These are phyloP conservation scores for Chenopodium suecicum DNA, from an alignment of 148 eudicot genomes.

Conservation along the genomic window DNA sequence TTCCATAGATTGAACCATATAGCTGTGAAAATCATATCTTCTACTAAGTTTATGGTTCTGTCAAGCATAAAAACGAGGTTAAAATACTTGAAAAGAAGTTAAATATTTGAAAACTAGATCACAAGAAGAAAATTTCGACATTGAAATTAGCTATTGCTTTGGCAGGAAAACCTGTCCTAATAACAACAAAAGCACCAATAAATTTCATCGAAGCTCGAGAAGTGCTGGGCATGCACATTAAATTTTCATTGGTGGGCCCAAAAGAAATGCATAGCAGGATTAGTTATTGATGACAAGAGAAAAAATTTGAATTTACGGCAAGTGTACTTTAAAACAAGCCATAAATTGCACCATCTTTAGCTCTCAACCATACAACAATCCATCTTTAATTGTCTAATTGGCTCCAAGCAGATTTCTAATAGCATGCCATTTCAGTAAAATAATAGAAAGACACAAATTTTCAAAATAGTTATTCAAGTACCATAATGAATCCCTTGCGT, in stretches of 20 bases:
- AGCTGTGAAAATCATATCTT: slow-evolving; percentile 99
- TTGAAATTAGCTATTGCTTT: background rate
- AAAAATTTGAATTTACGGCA: background rate
- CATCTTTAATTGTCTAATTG: background rate
- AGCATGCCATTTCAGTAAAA: background rate
- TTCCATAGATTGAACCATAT: slow-evolving; percentile 98
- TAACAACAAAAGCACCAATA: background rate
- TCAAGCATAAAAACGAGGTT: slow-evolving; percentile 38
- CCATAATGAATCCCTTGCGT: slow-evolving; percentile 94
- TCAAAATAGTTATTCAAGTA: slow-evolving; percentile 28
- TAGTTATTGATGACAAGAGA: too few species aligned
- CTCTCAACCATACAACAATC: background rate
- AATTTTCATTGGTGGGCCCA: too few species aligned
- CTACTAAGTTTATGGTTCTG: slow-evolving; percentile 94
- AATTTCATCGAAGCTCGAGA: background rate
- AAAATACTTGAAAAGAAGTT: background rate
- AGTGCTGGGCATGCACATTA: too few species aligned
- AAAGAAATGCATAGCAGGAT: too few species aligned
- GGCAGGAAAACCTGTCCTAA: background rate
- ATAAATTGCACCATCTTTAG: background rate
- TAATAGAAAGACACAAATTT: background rate
- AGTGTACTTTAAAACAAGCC: background rate
- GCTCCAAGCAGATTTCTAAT: background rate
- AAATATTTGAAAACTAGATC: background rate
- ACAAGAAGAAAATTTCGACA: background rate